Evolutionary conservation across 345 rosid genomes (phyloP).

Genomic region (Eucalyptus polyanthemos): DNA sequence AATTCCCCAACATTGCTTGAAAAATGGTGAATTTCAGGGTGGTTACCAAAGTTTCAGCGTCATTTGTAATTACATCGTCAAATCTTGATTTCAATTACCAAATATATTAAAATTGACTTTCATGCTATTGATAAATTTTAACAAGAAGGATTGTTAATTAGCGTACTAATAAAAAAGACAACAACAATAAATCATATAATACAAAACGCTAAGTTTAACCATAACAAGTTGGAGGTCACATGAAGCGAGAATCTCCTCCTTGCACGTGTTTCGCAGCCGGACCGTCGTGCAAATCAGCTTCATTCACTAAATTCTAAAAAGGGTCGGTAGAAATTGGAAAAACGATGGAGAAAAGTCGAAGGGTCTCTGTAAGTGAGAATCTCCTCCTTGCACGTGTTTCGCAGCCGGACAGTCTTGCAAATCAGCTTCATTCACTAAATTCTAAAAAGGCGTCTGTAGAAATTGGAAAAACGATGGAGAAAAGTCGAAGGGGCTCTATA

Average conservation of each 20-base stretch:
- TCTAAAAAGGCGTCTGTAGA: not conserved
- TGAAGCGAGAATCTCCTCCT: not conserved
- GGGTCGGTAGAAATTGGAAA: too few relatives aligned
- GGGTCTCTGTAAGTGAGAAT: too few relatives aligned
- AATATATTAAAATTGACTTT: not conserved
- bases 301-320: not conserved
- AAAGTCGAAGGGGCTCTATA: not conserved
- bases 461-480: not conserved
- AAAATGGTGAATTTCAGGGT: not conserved
- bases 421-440: not conserved
- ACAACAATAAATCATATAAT: not conserved
- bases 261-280: not conserved
- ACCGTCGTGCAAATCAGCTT: not conserved
- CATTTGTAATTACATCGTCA: rapidly evolving
- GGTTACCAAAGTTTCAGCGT: not conserved
- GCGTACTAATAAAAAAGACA: not conserved
- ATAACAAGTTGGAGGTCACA: not conserved
- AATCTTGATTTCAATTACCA: not conserved
- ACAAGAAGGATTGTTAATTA: not conserved
- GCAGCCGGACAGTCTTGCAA: not conserved
- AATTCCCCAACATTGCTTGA: not conserved
- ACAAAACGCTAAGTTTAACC: not conserved
- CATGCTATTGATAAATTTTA: not conserved
- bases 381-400: not conserved
- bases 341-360: too few relatives aligned